Conservation (phyloP, 1,284 basidiomycete genomes). For the Irpex sp. region DNA sequence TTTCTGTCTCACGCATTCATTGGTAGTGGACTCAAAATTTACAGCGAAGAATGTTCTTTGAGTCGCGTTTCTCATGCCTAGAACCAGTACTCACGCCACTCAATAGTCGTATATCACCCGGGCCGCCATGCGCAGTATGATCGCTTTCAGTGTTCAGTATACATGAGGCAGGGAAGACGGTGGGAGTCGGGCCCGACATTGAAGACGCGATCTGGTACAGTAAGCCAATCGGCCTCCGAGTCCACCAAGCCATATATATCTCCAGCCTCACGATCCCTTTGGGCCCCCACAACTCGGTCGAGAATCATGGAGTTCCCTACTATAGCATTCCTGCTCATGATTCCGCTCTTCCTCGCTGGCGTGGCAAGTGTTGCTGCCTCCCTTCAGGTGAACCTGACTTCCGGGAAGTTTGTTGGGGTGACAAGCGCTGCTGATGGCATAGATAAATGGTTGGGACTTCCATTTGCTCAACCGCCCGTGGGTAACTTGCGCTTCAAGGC, state of each 20-base stretch:
- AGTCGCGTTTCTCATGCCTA: background rate
- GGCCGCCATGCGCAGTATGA: background rate
- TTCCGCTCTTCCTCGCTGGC: background rate
- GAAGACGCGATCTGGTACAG: background rate
- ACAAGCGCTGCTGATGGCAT: constrained; percentile 34
- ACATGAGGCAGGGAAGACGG: background rate
- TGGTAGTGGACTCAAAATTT: background rate
- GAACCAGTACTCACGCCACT: background rate
- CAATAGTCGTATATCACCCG: background rate
- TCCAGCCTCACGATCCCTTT: no score
- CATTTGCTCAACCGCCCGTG: constrained; percentile 59
- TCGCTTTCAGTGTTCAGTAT: background rate
- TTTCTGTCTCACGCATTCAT: background rate
- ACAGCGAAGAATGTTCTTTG: background rate
- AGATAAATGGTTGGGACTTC: constrained; percentile 60
- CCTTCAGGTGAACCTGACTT: constrained; percentile 35
- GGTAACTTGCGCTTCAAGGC: constrained; percentile 54
- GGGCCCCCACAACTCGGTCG: no score
- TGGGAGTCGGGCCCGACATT: background rate
- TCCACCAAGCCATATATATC: background rate
- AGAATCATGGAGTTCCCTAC: background rate
- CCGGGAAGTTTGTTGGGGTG: constrained; percentile 45
- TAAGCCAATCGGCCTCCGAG: background rate
- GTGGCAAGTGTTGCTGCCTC: background rate
- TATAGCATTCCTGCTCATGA: background rate